Base-by-base conservation (phyloP, 2,329 filamentous ascomycete genomes). In the Exophiala alcalophila region DNA sequence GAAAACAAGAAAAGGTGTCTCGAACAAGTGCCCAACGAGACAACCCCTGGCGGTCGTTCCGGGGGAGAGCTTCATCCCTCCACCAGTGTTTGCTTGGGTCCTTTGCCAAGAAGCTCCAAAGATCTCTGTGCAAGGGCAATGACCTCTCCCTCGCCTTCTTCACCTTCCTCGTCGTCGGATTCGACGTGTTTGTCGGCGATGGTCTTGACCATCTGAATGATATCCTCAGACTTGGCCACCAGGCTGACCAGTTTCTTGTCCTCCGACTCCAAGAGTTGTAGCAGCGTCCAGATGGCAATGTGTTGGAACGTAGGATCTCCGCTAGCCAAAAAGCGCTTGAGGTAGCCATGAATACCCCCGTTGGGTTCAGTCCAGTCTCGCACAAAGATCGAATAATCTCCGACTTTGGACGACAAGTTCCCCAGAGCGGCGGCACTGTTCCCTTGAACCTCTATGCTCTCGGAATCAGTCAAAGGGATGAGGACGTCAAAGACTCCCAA, bases 221-320 rank as follows among this genome's bases (percentile, higher is more conserved):
- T 85, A 54, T 95, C 88, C 52, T 91, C 86, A 2, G 89, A 90
- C 60, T 91, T 86, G 57, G 86, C 83, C 56, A 98, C 96, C 34
- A 88, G 80, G 35, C 83, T 82, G 51, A 96, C 84, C n/a, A 98
- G 74, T 41, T 81, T 84, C 67, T 86, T 83, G 62, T 98, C 91
- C 63, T 94, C 90, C 0, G 91, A 96, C 67, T 98, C 92, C 36
- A 98, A 82, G 4, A 98, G 77, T 62, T 98, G 92, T 3, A 98
- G 77, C 33, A 98, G 70, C 1, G 92, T 98, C 92, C 92, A 98
- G 52, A 97, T 95, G 36, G 92, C 92, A 61, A 98, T 98, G 63
- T 98, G 92, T 67, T 98, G 92, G 74, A 98, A 98, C 0, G 92
- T 98, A 1, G 92, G 83, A 61, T 98, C 92, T 27, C 90, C 91